Evolutionary conservation across 768 basidiomycete species (phyloP), one percentile per base, ranked within the genome.

Genomic region (Mycena amicta): DNA sequence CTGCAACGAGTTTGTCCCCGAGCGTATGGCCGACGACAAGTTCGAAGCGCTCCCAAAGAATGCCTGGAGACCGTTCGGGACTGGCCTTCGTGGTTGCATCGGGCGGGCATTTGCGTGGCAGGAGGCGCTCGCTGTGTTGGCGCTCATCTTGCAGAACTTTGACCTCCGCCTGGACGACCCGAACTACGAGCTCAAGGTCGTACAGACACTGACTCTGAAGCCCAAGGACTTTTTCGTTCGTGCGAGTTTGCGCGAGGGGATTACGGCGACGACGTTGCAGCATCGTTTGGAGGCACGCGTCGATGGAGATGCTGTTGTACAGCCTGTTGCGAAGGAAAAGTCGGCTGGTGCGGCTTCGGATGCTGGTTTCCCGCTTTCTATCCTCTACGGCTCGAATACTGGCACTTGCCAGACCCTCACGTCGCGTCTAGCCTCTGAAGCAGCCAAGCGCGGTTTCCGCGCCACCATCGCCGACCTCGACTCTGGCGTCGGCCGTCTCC

Each of bases 31-130:
- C 26, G 75, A 79, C 50, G 80, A 75, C 15, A 74, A 75, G 50
- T 83, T 79, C 56, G 80, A 79, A 57, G 71, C 73, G 3, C 69
- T 81, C 13, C 81, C 81, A 0, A 60, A 60, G n/a, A 75, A 78
- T 49, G 70, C 75, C 3, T 79, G 77, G 75, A 74, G 77, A 50
- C 77, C 79, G 62, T 67, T 66, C 25, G 66, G 67, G 6, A 66
- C 53, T 23, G 67, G 66, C 4, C 4, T 67, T 22, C 64, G 70
- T 20, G 68, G 55, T 16, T 70, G 66, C 59, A 72, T 75, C 63
- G 78, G 78, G 6, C 73, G 80, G 6, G 72, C 79, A 0, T 77
- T 83, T 52, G 80, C 80, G 0, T 77, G 75, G 77, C 80, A 82
- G 66, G 80, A 82, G 66, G 74, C 77, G 61, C 51, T 70, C 11